Evolutionary conservation across 2,329 filamentous ascomycete genomes (phyloP), one percentile per base, ranked within the genome.

Genomic region (Colletotrichum tamarilloi): DNA sequence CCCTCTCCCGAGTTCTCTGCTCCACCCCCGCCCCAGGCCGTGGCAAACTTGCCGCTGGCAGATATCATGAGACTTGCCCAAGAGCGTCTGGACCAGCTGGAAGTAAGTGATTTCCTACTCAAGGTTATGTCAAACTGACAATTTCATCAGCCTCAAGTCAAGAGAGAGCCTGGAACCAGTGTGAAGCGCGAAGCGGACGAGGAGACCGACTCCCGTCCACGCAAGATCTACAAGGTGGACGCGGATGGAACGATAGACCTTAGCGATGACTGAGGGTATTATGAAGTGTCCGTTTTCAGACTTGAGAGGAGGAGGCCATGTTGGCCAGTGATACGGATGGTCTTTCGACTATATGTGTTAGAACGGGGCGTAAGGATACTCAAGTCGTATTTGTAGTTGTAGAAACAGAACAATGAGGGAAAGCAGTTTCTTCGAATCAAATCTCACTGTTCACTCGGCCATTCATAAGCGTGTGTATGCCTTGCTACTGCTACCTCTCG

Each of bases 211-310:
- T 1, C 2, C 12, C 66, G 59, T 4, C 60, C 22, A 2, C 19
- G 55, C n/a, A 73, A 73, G 28, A 19, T 69, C 26, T 73, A 64
- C 70, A 73, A 64, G 66, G 22, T 6, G 0, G 46, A 64, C 14
- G 11, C 1, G 4, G 26, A 60, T 14, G 70, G 46, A 16, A 26
- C n/a, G 1, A 64, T 69, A 2, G 70, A 73, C 9, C 30, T 73
- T 1, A 56, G 42, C 1, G 65, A 64, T 19, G 19, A 60, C 6
- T 68, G 28, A 64, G 5, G 0, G 1, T 1, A 4, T 55, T 12
- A 16, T 46, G 16, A 46, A 0, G 14, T 0, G 16, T 4, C 4
- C 12, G 3, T 63, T 11, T 1, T 63, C 12, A 24, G 7, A 52
- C 6, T 11, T 22, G 2, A 4, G 12, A 1, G 24, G 7, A 4